phyloP scores from a whole-genome alignment of 2,329 filamentous ascomycete species.

The Aureobasidium sp. region DNA sequence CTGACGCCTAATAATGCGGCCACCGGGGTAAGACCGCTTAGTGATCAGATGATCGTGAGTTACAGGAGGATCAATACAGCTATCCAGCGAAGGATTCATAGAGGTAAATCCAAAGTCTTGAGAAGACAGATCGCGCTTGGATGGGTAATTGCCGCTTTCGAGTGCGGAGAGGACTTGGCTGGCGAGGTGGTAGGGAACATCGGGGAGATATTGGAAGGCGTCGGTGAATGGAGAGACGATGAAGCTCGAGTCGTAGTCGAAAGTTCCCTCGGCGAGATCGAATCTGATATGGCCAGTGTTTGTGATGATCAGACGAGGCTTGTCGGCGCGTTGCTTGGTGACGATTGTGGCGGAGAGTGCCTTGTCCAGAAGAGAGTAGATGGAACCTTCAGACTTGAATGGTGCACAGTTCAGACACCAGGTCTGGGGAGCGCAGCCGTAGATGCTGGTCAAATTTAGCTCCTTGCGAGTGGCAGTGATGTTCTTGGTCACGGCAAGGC shows the following conservation, averaged over 20 bases:
- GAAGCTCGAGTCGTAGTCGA: slow-evolving; percentile 39
- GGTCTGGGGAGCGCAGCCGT: slow-evolving; percentile 54
- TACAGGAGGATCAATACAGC: slow-evolving; percentile 44
- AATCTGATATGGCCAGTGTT: slow-evolving; percentile 53
- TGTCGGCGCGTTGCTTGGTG: slow-evolving; percentile 11
- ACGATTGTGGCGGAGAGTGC: slow-evolving; percentile 13
- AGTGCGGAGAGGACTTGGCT: slow-evolving; percentile 36
- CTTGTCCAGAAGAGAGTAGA: slow-evolving; percentile 48
- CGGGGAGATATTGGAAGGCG: slow-evolving; percentile 47
- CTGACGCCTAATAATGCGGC: slow-evolving; percentile 45
- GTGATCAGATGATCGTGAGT: slow-evolving; percentile 25
- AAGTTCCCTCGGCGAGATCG: slow-evolving; percentile 56
- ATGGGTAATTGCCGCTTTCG: slow-evolving; percentile 37
- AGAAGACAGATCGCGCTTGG: slow-evolving; percentile 28
- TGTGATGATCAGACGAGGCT: slow-evolving; percentile 46
- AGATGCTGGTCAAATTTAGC: slow-evolving; percentile 45
- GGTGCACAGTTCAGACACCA: slow-evolving; percentile 54
- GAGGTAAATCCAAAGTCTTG: slow-evolving; percentile 33
- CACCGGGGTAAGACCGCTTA: slow-evolving; percentile 29
- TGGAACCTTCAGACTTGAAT: slow-evolving; percentile 46
- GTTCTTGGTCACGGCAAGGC: slow-evolving; percentile 40
- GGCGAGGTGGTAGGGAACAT: slow-evolving; percentile 46
- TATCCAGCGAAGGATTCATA: slow-evolving; percentile 30
- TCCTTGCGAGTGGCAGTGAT: slow-evolving; percentile 47
- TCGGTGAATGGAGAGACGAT: slow-evolving; percentile 51